A percentile compares a stretch with the other conserved stretches of the same genome.
These are phyloP conservation scores for Hanseniaspora vineae DNA, from an alignment of 805 yeast genomes.

Conservation along the genomic window DNA sequence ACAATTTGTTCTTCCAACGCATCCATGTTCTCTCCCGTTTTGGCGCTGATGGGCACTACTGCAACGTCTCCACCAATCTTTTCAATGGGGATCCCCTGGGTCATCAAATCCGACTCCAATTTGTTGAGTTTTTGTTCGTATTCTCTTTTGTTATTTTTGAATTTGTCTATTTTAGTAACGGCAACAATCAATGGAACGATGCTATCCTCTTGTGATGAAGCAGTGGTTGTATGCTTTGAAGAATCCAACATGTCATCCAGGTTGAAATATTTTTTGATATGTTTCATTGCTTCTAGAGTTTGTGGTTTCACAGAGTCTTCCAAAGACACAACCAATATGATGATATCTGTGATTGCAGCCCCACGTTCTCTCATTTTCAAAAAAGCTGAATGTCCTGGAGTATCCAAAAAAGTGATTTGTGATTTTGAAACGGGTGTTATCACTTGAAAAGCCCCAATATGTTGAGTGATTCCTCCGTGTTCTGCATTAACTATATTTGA, in stretches of 20 bases:
- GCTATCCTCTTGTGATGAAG: background rate
- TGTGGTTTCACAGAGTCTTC: constrained; percentile 98
- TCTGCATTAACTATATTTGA: constrained; percentile 75
- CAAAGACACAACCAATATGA: constrained; percentile 87
- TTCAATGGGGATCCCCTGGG: constrained; percentile 72
- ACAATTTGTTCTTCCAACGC: constrained; percentile 80
- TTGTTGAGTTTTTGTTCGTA: constrained; percentile 55
- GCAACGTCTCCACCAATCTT: constrained; percentile 94
- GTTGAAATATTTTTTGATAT: constrained; percentile 56
- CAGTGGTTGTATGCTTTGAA: background rate
- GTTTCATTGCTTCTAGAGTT: constrained; percentile 89
- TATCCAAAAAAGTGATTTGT: constrained; percentile 79
- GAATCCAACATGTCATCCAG: constrained; percentile 21
- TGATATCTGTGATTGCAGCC: constrained; percentile 85
- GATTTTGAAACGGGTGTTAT: constrained; percentile 63
- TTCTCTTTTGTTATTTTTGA: constrained; percentile 10
- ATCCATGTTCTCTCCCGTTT: constrained; percentile 83
- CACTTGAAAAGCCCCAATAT: constrained; percentile 92
- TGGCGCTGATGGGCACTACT: constrained; percentile 75
- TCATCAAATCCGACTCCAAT: constrained; percentile 65
- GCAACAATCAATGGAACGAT: constrained; percentile 67
- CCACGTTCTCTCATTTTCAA: constrained; percentile 94
- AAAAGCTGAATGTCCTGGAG: constrained; percentile 98
- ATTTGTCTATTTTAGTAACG: constrained; percentile 79
- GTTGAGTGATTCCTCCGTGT: constrained; percentile 95